Percentiles rank a stretch among this genome's conserved stretches.
These are phyloP conservation scores for Fonsecaea multimorphosa DNA, from an alignment of 2,329 filamentous ascomycete species.

Conservation along the genomic window DNA sequence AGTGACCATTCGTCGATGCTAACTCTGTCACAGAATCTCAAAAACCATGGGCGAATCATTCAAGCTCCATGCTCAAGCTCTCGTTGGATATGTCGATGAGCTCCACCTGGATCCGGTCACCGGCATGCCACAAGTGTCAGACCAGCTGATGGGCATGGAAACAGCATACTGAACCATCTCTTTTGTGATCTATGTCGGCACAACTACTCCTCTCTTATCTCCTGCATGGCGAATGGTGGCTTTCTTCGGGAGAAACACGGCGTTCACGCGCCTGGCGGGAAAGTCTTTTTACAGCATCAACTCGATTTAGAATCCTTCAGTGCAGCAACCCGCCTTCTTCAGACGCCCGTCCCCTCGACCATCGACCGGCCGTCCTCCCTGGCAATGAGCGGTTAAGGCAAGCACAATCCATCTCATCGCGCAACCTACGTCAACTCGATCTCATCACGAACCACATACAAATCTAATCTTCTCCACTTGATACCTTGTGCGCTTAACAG, in stretches of 20 bases:
- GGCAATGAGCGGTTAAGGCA: slow-evolving; percentile 5
- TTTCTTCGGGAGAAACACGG: slow-evolving; percentile 14
- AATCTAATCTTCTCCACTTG: slow-evolving; percentile 34
- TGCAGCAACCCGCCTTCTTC: background rate
- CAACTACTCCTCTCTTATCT: slow-evolving; percentile 25
- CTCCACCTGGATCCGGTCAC: slow-evolving; percentile 53
- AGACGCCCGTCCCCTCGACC: background rate
- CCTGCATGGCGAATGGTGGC: slow-evolving; percentile 30
- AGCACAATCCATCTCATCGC: slow-evolving; percentile 11
- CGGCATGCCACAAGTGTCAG: slow-evolving; percentile 37
- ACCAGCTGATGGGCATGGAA: slow-evolving; percentile 39
- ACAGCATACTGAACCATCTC: slow-evolving; percentile 34
- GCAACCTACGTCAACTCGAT: slow-evolving; percentile 11
- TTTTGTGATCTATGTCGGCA: slow-evolving; percentile 14
- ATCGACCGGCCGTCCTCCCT: background rate
- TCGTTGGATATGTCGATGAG: slow-evolving; percentile 92
- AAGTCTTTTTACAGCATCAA: slow-evolving; percentile 10
- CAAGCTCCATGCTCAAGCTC: slow-evolving; percentile 92
- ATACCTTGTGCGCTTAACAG: slow-evolving; percentile 38
- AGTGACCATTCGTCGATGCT: slow-evolving; percentile 45
- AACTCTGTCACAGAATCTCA: slow-evolving; percentile 49
- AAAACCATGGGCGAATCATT: slow-evolving; percentile 98
- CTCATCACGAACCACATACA: slow-evolving; percentile 29
- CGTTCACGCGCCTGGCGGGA: slow-evolving; percentile 20
- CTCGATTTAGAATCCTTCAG: slow-evolving; percentile 9